Conservation (phyloP, 148 eudicot species). For the Diospyros lotus region DNA sequence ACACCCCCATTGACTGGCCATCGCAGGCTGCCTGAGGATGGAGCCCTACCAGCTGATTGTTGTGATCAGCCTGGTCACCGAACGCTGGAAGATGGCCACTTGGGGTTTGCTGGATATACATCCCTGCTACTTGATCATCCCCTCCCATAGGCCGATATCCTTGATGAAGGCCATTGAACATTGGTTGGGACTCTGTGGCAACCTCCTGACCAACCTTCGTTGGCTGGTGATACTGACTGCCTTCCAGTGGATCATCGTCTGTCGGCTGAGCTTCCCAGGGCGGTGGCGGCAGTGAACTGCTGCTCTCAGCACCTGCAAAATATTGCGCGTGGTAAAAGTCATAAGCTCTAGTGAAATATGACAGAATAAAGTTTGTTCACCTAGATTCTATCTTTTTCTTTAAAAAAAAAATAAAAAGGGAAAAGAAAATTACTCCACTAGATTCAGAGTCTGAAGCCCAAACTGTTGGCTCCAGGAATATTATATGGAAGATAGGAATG, state of each 20-base stretch:
- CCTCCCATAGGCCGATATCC: constrained; percentile 44
- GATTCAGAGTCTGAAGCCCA: background rate
- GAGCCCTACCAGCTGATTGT: constrained; percentile 24
- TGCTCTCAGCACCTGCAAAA: constrained; percentile 52
- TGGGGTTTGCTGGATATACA: constrained; percentile 46
- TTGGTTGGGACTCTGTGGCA: constrained; percentile 31
- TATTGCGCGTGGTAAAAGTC: background rate
- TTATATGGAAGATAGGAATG: background rate
- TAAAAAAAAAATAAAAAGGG: too few relatives aligned
- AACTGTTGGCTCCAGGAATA: background rate
- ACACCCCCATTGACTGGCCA: constrained; percentile 46
- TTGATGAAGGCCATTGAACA: constrained; percentile 44
- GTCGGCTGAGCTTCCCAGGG: constrained; percentile 86
- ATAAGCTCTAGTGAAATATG: constrained; percentile 8
- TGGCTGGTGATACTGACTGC: constrained; percentile 39
- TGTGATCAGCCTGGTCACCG: constrained; percentile 23
- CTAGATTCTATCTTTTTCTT: background rate
- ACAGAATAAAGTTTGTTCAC: background rate
- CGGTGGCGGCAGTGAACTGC: constrained; percentile 71
- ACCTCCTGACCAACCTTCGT: constrained; percentile 34
- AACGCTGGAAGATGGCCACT: constrained; percentile 33
- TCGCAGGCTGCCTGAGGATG: constrained; percentile 40
- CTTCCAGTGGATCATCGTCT: constrained; percentile 34
- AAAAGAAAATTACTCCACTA: background rate
- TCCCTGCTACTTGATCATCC: constrained; percentile 40